A percentile compares a stretch with the other conserved stretches of the same genome.
Evolutionary conservation across 331 rosid species (phyloP).

Genomic region (Quercus tomentella): DNA sequence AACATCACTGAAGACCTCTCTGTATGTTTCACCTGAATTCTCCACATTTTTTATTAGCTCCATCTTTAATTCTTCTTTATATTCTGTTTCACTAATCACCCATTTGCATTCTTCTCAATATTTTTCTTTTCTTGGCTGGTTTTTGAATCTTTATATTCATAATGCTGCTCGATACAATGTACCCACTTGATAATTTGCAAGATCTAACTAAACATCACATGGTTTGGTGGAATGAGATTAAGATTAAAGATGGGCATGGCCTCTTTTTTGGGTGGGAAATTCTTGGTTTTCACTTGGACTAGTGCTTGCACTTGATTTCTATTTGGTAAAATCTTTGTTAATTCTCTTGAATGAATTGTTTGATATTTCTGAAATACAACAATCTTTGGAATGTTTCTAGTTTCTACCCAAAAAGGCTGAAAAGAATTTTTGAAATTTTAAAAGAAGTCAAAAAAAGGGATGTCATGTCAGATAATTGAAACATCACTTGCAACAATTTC

Average conservation of each 20-base stretch:
- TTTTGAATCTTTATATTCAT: neutral
- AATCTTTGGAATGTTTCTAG: no score
- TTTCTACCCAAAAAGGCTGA: no score
- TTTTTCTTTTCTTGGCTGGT: neutral
- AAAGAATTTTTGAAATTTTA: neutral
- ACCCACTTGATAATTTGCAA: neutral
- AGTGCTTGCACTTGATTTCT: no score
- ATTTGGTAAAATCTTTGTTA: no score
- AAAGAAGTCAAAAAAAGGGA: neutral
- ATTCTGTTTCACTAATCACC: neutral
- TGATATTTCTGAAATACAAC: no score
- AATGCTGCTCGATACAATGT: neutral
- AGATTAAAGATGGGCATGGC: neutral
- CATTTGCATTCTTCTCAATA: neutral
- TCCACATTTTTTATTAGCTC: neutral
- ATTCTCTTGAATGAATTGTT: no score
- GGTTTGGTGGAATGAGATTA: neutral
- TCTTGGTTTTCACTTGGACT: no score
- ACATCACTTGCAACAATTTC: neutral
- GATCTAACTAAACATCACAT: neutral
- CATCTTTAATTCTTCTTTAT: neutral
- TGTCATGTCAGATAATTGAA: neutral
- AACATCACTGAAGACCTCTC: slow-evolving; percentile 44
- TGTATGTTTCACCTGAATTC: slow-evolving; percentile 22
- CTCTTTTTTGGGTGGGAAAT: neutral